phyloP scores from a whole-genome alignment of 441 rosid species.

The Eruca vesicaria region DNA sequence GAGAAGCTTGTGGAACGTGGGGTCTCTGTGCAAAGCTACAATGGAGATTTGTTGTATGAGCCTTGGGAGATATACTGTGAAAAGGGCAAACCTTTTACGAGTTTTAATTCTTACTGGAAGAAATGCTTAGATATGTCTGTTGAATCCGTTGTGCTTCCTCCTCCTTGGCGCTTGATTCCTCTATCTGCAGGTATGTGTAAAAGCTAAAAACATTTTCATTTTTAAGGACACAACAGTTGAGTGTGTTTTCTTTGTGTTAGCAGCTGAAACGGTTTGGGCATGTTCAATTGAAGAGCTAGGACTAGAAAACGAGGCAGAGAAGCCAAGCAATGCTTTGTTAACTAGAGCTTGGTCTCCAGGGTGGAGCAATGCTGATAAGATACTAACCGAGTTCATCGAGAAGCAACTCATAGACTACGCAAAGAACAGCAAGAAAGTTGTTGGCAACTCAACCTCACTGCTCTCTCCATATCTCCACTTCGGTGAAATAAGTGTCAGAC shows the following conservation, averaged over 20 bases:
- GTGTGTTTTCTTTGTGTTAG: slow-evolving; percentile 20
- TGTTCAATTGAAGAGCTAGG: slow-evolving; percentile 71
- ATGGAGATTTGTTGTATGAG: slow-evolving; percentile 80
- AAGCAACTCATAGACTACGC: slow-evolving; percentile 56
- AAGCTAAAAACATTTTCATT: background rate
- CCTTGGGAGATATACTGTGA: slow-evolving; percentile 88
- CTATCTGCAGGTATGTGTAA: slow-evolving; percentile 47
- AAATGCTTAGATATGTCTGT: slow-evolving; percentile 61
- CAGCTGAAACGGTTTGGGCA: slow-evolving; percentile 47
- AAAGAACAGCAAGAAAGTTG: slow-evolving; percentile 54
- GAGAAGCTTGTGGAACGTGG: slow-evolving; percentile 68
- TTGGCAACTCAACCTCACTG: slow-evolving; percentile 62
- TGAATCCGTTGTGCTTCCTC: slow-evolving; percentile 63
- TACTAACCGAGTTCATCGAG: slow-evolving; percentile 64
- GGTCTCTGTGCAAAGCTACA: slow-evolving; percentile 77
- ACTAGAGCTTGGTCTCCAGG: slow-evolving; percentile 94
- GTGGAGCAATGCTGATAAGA: slow-evolving; percentile 77
- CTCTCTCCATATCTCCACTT: slow-evolving; percentile 90
- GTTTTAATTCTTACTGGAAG: slow-evolving; percentile 67
- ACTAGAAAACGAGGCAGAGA: slow-evolving; percentile 81
- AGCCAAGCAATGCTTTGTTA: slow-evolving; percentile 75
- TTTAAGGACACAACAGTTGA: background rate
- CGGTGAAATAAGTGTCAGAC: slow-evolving; percentile 82
- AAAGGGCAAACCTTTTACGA: slow-evolving; percentile 64
- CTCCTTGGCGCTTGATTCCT: slow-evolving; percentile 64